phyloP scores from a whole-genome alignment of 768 basidiomycete species.

The Mycena albidolilacea region DNA sequence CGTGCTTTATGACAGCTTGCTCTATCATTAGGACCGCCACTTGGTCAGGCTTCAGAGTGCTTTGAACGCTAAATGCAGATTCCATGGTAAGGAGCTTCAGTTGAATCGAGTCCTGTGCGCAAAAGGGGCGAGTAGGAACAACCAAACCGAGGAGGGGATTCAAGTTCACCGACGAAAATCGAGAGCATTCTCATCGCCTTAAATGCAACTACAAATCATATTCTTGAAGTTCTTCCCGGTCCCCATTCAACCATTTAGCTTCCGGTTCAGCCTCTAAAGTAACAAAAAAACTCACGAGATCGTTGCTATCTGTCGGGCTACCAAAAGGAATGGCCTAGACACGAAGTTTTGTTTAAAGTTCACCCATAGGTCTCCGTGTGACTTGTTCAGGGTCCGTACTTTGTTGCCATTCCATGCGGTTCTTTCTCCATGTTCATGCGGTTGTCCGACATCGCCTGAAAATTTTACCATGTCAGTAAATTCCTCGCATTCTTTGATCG shows the following conservation, averaged over 20 bases:
- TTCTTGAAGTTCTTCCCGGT: not conserved
- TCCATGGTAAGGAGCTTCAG: conserved; percentile 16
- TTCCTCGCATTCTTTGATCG: too few relatives aligned
- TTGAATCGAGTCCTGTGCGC: not conserved
- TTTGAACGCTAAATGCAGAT: conserved; percentile 36
- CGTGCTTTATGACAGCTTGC: conserved; percentile 72
- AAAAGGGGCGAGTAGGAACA: not conserved
- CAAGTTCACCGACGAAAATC: not conserved
- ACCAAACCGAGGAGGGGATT: not conserved
- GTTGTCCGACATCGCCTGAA: too few relatives aligned
- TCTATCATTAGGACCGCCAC: conserved; percentile 72
- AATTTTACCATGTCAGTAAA: too few relatives aligned
- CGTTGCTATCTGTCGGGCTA: not conserved
- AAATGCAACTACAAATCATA: not conserved
- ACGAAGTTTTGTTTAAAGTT: not conserved
- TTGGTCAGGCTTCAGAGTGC: conserved; percentile 70
- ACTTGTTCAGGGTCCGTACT: too few relatives aligned
- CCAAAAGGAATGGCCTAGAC: not conserved
- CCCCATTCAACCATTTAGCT: conserved; percentile 16
- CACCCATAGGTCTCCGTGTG: not conserved
- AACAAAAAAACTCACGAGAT: not conserved
- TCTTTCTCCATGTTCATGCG: too few relatives aligned
- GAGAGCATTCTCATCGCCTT: not conserved
- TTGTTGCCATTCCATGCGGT: too few relatives aligned
- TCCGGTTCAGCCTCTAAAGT: not conserved